Evolutionary conservation across 2,329 filamentous ascomycete species (phyloP).

Genomic region (Diaporthe citri): DNA sequence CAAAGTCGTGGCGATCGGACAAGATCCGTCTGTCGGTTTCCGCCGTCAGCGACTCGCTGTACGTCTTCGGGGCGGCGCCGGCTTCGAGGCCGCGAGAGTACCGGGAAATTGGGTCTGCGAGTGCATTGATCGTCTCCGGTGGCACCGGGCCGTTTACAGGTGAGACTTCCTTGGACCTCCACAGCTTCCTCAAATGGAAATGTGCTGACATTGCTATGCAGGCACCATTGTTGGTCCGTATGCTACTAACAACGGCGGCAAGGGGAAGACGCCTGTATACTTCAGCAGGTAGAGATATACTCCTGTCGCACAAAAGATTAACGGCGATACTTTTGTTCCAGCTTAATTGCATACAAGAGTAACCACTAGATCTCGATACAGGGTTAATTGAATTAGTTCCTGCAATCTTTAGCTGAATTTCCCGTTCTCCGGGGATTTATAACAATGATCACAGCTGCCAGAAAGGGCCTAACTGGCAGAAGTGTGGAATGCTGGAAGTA

Average conservation of each 20-base stretch:
- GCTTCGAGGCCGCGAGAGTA: constrained; percentile 42
- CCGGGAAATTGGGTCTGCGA: constrained; percentile 47
- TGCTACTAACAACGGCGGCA: constrained; percentile 52
- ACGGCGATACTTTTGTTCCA: not conserved
- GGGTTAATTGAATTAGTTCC: not conserved
- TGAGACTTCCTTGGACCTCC: not conserved
- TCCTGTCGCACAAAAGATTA: constrained; percentile 31
- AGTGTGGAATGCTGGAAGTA: no score
- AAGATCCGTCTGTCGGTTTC: constrained; percentile 49
- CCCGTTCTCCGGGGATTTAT: no score
- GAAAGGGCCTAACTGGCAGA: no score
- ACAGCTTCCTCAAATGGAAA: not conserved
- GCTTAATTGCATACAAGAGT: not conserved
- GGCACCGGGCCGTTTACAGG: constrained; percentile 42
- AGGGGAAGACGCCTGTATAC: constrained; percentile 23
- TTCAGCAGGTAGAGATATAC: constrained; percentile 29
- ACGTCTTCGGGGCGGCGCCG: constrained; percentile 47
- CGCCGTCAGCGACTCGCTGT: constrained; percentile 48
- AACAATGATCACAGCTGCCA: no score
- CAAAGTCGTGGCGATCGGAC: constrained; percentile 43
- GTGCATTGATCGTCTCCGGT: constrained; percentile 49
- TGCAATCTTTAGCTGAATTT: not conserved
- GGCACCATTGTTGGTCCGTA: constrained; percentile 52
- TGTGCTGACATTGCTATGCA: constrained; percentile 43
- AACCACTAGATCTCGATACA: not conserved